Percentiles rank a stretch among this genome's conserved stretches.
These are phyloP conservation scores for Aspergillus pseudoglaucus DNA, from an alignment of 2,329 filamentous ascomycete genomes.

Conservation along the genomic window DNA sequence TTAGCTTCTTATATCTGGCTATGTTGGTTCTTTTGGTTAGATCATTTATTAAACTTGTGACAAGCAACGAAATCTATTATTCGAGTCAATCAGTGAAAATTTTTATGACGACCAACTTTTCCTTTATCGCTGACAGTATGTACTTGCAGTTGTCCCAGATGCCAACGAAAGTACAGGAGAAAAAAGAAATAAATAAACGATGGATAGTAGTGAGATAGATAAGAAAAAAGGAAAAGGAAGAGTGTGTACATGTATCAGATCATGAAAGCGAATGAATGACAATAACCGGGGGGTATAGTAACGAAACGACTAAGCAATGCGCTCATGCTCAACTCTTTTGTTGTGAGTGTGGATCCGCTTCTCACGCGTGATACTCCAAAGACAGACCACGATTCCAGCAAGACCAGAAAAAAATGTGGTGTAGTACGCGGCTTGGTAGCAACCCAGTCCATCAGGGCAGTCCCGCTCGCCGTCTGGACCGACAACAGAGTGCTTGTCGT, in stretches of 20 bases:
- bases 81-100: too few species aligned
- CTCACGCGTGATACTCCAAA: constrained; percentile 48
- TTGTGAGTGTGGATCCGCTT: constrained; percentile 21
- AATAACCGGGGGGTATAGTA: not conserved
- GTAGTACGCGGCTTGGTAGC: constrained; percentile 75
- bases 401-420: constrained; percentile 68
- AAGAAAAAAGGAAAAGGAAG: not conserved
- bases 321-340: constrained; percentile 26
- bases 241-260: not conserved
- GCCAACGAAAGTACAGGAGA: too few species aligned
- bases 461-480: constrained; percentile 62
- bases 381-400: constrained; percentile 60
- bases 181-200: too few species aligned
- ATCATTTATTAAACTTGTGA: too few species aligned
- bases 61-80: too few species aligned
- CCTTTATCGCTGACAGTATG: too few species aligned
- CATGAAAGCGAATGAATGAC: not conserved
- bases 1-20: too few species aligned
- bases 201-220: too few species aligned
- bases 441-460: constrained; percentile 70
- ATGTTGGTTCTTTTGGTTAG: too few species aligned
- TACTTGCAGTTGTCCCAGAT: too few species aligned
- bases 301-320: constrained; percentile 20
- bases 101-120: too few species aligned
- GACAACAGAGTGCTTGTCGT: constrained; percentile 70